A percentile compares a stretch with the other conserved stretches of the same genome.
phyloP scores from a whole-genome alignment of 73 alveolate species.

The Tetrahymena borealis region DNA sequence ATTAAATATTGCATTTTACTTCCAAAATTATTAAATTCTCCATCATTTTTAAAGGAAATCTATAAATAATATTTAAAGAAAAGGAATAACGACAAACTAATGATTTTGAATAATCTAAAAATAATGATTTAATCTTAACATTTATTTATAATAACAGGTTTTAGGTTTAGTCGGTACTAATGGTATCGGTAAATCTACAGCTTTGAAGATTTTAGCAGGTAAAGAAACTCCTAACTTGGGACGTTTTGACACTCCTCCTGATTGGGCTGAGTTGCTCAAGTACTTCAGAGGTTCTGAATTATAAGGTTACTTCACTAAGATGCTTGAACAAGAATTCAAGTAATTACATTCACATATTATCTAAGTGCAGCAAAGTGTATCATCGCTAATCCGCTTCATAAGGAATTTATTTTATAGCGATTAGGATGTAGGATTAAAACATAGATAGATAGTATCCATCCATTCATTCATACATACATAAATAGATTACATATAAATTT shows the following conservation, averaged over 20 bases:
- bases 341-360: too few relatives aligned
- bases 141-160: constrained; percentile 43
- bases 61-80: too few relatives aligned
- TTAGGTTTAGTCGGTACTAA: constrained; percentile 98
- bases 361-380: too few relatives aligned
- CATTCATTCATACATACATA: background rate
- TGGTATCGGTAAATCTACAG: constrained; percentile 99
- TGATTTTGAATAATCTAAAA: too few relatives aligned
- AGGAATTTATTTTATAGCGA: too few relatives aligned
- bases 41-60: too few relatives aligned
- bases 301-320: constrained; percentile 83
- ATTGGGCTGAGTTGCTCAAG: constrained; percentile 86
- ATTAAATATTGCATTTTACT: too few relatives aligned
- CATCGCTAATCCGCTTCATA: too few relatives aligned
- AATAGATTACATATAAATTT: background rate
- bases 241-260: constrained; percentile 91
- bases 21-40: too few relatives aligned
- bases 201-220: constrained; percentile 87
- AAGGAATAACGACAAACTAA: too few relatives aligned
- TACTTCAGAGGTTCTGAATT: constrained; percentile 97
- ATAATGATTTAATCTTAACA: too few relatives aligned
- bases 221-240: constrained; percentile 98
- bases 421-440: too few relatives aligned
- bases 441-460: background rate
- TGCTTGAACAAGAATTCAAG: constrained; percentile 90